Conservation (phyloP, 2,329 filamentous ascomycete species). For the Fonsecaea nubica region DNA sequence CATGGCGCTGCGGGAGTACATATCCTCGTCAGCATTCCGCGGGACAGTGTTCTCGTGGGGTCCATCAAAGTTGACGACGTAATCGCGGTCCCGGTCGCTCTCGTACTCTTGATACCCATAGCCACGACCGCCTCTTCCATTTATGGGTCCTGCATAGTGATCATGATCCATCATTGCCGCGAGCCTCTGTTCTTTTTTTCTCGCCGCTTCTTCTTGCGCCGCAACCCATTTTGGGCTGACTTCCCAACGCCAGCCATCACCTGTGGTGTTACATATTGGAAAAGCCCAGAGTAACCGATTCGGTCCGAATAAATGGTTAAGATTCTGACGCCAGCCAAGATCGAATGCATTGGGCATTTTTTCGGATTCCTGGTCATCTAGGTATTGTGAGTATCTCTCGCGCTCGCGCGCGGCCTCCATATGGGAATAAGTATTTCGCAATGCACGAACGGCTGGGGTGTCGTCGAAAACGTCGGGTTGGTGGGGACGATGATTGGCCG, state of each 20-base stretch:
- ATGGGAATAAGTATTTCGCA: constrained; percentile 48
- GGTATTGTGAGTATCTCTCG: constrained; percentile 76
- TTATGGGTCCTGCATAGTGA: constrained; percentile 4
- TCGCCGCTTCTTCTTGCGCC: constrained; percentile 52
- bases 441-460: constrained; percentile 53
- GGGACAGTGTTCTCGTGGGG: constrained; percentile 9
- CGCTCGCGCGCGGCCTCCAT: constrained; percentile 69
- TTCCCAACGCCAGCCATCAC: constrained; percentile 95
- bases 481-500: constrained; percentile 4
- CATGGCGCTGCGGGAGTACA: constrained; percentile 35
- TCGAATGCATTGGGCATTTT: constrained; percentile 94
- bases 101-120: constrained; percentile 24
- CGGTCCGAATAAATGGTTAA: constrained; percentile 81
- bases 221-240: constrained; percentile 78
- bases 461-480: constrained; percentile 16
- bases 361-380: constrained; percentile 86
- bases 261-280: constrained; percentile 82
- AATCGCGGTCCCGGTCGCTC: constrained; percentile 22
- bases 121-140: constrained; percentile 14
- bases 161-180: constrained; percentile 40
- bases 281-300: constrained; percentile 75
- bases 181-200: constrained; percentile 32
- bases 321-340: constrained; percentile 79
- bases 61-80: constrained; percentile 13
- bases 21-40: constrained; percentile 16